These are phyloP conservation scores for Candida albicans DNA, from an alignment of 1,139 yeast genomes.

Conservation along the genomic window DNA sequence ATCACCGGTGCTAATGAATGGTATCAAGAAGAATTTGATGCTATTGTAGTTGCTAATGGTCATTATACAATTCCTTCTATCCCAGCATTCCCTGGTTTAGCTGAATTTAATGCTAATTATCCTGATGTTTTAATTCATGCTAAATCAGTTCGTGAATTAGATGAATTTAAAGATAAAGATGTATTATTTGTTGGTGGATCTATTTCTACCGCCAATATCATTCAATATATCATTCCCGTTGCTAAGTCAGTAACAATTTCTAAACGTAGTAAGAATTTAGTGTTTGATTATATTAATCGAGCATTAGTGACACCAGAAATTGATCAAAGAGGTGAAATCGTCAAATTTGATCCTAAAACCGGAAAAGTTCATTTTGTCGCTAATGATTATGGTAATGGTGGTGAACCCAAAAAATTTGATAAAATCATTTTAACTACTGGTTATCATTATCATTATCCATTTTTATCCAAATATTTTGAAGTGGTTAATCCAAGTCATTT, in stretches of 20 bases:
- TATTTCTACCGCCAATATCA: constrained; percentile 50
- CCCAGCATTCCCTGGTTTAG: constrained; percentile 53
- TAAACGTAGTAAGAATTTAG: constrained; percentile 31
- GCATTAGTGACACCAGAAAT: constrained; percentile 42
- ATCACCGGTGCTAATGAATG: constrained; percentile 27
- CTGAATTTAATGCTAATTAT: constrained; percentile 43
- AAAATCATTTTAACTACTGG: constrained; percentile 37
- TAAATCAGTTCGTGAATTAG: constrained; percentile 54
- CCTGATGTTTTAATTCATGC: constrained; percentile 59
- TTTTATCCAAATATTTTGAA: constrained; percentile 22
- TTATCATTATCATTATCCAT: constrained; percentile 39
- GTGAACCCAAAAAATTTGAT: constrained; percentile 19
- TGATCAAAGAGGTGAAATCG: constrained; percentile 28
- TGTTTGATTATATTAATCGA: constrained; percentile 32
- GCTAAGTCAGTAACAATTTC: constrained; percentile 40
- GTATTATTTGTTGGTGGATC: constrained; percentile 53
- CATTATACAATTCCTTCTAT: constrained; percentile 53
- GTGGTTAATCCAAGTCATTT: constrained; percentile 26
- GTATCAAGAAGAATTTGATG: constrained; percentile 47
- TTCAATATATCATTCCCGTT: constrained; percentile 48
- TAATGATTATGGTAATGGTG: constrained; percentile 20
- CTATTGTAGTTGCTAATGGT: constrained; percentile 54
- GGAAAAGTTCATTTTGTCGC: constrained; percentile 30
- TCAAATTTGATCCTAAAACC: constrained; percentile 24
- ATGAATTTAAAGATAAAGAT: constrained; percentile 41